phyloP scores from a whole-genome alignment of 257 asterid genomes.

The Lycium ferocissimum region DNA sequence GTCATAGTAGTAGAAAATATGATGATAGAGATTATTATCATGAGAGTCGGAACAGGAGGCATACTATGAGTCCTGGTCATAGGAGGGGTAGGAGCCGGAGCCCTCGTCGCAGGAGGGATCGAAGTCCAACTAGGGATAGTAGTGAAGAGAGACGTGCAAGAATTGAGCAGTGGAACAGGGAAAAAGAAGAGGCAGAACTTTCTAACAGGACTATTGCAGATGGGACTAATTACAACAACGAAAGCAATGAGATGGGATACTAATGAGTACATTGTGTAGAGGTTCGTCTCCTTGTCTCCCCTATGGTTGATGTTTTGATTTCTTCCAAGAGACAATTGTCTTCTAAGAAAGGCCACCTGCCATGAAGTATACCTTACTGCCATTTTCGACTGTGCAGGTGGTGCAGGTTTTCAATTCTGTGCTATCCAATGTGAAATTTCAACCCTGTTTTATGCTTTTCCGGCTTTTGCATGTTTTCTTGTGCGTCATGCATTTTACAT shows the following conservation, averaged over 20 bases:
- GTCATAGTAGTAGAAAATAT: slow-evolving; percentile 78
- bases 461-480: background rate
- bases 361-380: slow-evolving; percentile 66
- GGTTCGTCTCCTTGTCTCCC: slow-evolving; percentile 58
- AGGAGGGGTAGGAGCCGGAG: slow-evolving; percentile 75
- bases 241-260: slow-evolving; percentile 45
- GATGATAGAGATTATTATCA: slow-evolving; percentile 68
- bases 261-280: slow-evolving; percentile 39
- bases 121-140: slow-evolving; percentile 86
- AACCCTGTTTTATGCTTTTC: background rate
- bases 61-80: slow-evolving; percentile 66
- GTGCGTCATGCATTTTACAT: slow-evolving; percentile 11
- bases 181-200: slow-evolving; percentile 71
- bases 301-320: background rate
- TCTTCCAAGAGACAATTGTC: background rate
- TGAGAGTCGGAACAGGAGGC: slow-evolving; percentile 80
- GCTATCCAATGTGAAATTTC: slow-evolving; percentile 60
- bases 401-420: slow-evolving; percentile 88
- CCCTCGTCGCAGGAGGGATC: slow-evolving; percentile 68
- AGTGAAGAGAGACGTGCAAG: slow-evolving; percentile 98
- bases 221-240: slow-evolving; percentile 38
- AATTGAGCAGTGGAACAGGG: slow-evolving; percentile 95
- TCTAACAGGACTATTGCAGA: slow-evolving; percentile 46
- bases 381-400: slow-evolving; percentile 99
- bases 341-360: slow-evolving; percentile 36